Evolutionary conservation across 2,329 filamentous ascomycete genomes (phyloP).

Genomic region (Neoarthrinium moseri): DNA sequence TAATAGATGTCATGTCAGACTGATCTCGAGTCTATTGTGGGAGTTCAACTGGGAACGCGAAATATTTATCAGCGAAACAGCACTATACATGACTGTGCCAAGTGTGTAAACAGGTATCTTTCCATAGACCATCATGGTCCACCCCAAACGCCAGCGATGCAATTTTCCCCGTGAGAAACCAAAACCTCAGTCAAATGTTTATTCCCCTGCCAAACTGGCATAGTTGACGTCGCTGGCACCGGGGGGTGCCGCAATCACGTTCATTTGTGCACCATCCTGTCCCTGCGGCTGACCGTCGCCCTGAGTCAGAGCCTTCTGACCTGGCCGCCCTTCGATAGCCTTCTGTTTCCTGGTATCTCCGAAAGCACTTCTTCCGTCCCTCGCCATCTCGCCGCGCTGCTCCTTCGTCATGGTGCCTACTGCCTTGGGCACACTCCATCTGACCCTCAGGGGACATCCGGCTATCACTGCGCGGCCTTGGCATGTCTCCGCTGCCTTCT

Average conservation of each 20-base stretch:
- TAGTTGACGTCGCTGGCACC: constrained; percentile 78
- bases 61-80: too few relatives aligned
- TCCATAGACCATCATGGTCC: too few relatives aligned
- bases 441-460: constrained; percentile 84
- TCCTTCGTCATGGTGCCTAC: constrained; percentile 90
- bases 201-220: constrained; percentile 81
- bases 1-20: too few relatives aligned
- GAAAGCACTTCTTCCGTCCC: constrained; percentile 68
- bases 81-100: too few relatives aligned
- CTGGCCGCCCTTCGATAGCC: constrained; percentile 28
- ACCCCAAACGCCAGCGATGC: too few relatives aligned
- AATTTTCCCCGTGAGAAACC: too few relatives aligned
- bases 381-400: constrained; percentile 75
- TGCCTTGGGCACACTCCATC: constrained; percentile 91
- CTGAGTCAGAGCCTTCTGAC: constrained; percentile 17
- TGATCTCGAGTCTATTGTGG: too few relatives aligned
- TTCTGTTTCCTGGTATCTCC: constrained; percentile 35
- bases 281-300: constrained; percentile 22
- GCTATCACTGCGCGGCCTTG: constrained; percentile 88
- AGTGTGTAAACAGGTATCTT: too few relatives aligned
- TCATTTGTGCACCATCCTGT: constrained; percentile 31
- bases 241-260: constrained; percentile 71
- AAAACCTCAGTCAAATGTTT: too few relatives aligned
- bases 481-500: constrained; percentile 79
- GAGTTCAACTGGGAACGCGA: too few relatives aligned